phyloP scores from a whole-genome alignment of 1,139 yeast species.

The Pichia norvegensis region DNA sequence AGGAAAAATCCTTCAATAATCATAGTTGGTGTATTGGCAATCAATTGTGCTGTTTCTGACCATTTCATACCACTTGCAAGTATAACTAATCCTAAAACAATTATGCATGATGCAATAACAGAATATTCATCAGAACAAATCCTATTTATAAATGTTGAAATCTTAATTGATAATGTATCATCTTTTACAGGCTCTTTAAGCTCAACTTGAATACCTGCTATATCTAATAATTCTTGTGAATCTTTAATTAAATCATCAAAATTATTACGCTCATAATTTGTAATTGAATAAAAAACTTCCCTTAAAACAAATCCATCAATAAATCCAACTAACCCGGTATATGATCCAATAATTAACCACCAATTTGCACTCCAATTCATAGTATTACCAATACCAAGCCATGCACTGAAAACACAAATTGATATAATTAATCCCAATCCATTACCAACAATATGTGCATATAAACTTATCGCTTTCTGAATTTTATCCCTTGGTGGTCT shows the following conservation, averaged over 20 bases:
- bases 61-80: slow-evolving; percentile 29
- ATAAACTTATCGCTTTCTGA: slow-evolving; percentile 27
- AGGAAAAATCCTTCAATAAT: slow-evolving; percentile 34
- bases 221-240: slow-evolving; percentile 57
- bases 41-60: slow-evolving; percentile 32
- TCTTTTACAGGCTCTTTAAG: slow-evolving; percentile 8
- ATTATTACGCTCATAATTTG: slow-evolving; percentile 26
- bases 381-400: slow-evolving; percentile 31
- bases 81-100: slow-evolving; percentile 27
- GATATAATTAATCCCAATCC: slow-evolving; percentile 33
- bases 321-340: slow-evolving; percentile 35
- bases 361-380: slow-evolving; percentile 32
- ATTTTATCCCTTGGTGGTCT: slow-evolving; percentile 22
- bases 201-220: slow-evolving; percentile 42
- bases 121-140: slow-evolving; percentile 23
- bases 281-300: slow-evolving; percentile 30
- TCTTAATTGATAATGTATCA: slow-evolving; percentile 19
- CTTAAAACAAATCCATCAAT: slow-evolving; percentile 34
- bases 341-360: slow-evolving; percentile 38
- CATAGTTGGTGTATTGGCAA: slow-evolving; percentile 35
- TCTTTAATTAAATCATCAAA: slow-evolving; percentile 45
- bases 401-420: slow-evolving; percentile 28
- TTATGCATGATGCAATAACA: slow-evolving; percentile 22
- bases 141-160: slow-evolving; percentile 19
- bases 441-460: slow-evolving; percentile 34